Evolutionary conservation across 148 eudicot species (phyloP), one percentile per base, ranked within the genome.

Genomic region (Rhododendron ferrugineum): DNA sequence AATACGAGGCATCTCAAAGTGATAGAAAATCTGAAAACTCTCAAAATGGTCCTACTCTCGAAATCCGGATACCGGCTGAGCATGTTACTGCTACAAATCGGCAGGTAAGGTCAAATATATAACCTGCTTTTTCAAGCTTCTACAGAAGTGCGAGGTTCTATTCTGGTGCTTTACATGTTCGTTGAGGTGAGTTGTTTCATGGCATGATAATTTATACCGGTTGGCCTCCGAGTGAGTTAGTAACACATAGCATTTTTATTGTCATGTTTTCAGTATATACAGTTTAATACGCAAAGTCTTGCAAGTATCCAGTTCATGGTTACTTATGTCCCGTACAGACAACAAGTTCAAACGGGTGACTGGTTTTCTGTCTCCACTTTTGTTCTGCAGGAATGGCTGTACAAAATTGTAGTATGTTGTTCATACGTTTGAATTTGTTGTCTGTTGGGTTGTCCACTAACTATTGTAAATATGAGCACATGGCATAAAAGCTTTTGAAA

Each of bases 21-120:
- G 93, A 93, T 85, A 91, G 90, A 88, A 89, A 42, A 80, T 84
- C 83, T 88, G 93, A 91, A 83, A 93, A 88, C 90, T 86, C 91
- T 84, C 89, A 84, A 79, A 89, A 85, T 88, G 92, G 94, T 66
- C 99, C 98, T 80, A 94, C 96, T 83, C 87, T 97, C 52, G 98
- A 95, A 89, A 92, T 97, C 72, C 87, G 93, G 80, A 94, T 97
- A 85, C 98, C 96, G 32, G 99, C 98, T 56, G 98, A 97, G 88
- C 95, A 94, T 92, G 94, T 97, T 84, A 94, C 96, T 85, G 98
- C 98, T 73, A 94, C 98, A 68, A 97, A 95, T 88, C 99, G 98
- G 82, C 99, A 97, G 89, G 99, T 94, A 92, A 88, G 92, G 84
- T 84, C 18, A 14, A 80, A 49, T 47, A 14, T 72, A 49, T 81